Evolutionary conservation across 140 eudicot genomes (phyloP).

Genomic region (Bidens hawaiensis): DNA sequence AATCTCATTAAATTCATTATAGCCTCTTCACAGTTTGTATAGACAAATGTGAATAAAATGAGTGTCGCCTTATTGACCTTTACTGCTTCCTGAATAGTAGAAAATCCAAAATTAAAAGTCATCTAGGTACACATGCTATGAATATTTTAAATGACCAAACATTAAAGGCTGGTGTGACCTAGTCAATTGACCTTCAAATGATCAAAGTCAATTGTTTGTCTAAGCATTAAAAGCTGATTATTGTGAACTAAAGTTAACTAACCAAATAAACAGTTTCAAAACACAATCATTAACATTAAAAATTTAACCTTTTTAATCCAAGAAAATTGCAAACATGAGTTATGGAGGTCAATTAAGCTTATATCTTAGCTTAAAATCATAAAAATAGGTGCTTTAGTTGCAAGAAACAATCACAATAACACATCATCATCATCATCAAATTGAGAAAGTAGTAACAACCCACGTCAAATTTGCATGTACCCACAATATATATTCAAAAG

Average conservation of each 20-base stretch:
- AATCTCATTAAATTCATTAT: conserved; percentile 68
- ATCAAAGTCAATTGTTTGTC: background rate
- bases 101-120: background rate
- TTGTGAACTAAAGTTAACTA: background rate
- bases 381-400: background rate
- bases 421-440: background rate
- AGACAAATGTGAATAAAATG: conserved; percentile 11
- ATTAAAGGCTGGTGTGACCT: background rate
- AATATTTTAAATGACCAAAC: background rate
- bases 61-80: conserved; percentile 9
- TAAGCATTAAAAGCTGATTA: background rate
- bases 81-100: conserved; percentile 9
- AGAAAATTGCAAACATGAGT: background rate
- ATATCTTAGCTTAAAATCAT: conserved; percentile 2
- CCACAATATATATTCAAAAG: background rate
- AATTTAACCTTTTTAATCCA: background rate
- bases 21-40: conserved; percentile 19
- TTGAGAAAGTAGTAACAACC: background rate
- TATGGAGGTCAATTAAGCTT: conserved; percentile 9
- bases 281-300: background rate
- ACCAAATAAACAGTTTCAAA: background rate
- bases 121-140: background rate
- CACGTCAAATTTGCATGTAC: background rate
- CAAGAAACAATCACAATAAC: background rate
- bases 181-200: background rate